Conservation (phyloP, 768 basidiomycete genomes). For the Lentinula edodes region DNA sequence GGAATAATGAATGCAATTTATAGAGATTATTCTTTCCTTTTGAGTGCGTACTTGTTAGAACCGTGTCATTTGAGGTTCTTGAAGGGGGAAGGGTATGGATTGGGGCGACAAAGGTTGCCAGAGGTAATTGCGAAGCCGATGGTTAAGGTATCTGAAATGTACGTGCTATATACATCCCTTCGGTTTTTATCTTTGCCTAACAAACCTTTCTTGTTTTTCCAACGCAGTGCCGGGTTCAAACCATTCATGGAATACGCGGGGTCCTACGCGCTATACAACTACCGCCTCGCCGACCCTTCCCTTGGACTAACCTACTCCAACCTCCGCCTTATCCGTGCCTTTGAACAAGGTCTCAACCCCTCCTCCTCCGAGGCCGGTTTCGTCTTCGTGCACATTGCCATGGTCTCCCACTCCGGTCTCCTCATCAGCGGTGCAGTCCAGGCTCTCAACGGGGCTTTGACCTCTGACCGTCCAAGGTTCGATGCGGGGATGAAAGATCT, state of each 20-base stretch:
- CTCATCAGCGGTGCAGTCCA: constrained; percentile 19
- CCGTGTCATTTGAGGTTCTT: constrained; percentile 21
- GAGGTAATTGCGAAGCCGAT: constrained; percentile 21
- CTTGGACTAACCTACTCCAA: constrained; percentile 22
- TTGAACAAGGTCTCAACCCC: constrained; percentile 21
- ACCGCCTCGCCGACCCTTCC: constrained; percentile 15
- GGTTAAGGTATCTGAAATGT: constrained; percentile 19
- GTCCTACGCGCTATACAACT: constrained; percentile 24
- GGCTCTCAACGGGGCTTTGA: constrained; percentile 15
- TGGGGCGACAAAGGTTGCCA: constrained; percentile 20
- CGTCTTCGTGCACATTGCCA: constrained; percentile 21
- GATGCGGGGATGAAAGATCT: constrained; percentile 16
- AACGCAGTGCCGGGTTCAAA: constrained; percentile 16
- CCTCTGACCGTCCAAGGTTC: constrained; percentile 15
- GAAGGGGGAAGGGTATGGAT: constrained; percentile 20
- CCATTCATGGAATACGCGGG: constrained; percentile 29
- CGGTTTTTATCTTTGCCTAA: neutral
- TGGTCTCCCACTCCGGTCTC: constrained; percentile 22
- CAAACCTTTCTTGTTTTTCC: neutral
- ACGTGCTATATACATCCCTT: constrained; percentile 1
- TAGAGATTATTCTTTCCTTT: constrained; percentile 23
- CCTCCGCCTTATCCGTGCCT: constrained; percentile 27
- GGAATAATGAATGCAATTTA: constrained; percentile 20
- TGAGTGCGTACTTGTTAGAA: constrained; percentile 26
- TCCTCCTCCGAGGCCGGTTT: constrained; percentile 20